Conservation (phyloP, 306 rosid genomes). For the Hippophae gyantsensis region DNA sequence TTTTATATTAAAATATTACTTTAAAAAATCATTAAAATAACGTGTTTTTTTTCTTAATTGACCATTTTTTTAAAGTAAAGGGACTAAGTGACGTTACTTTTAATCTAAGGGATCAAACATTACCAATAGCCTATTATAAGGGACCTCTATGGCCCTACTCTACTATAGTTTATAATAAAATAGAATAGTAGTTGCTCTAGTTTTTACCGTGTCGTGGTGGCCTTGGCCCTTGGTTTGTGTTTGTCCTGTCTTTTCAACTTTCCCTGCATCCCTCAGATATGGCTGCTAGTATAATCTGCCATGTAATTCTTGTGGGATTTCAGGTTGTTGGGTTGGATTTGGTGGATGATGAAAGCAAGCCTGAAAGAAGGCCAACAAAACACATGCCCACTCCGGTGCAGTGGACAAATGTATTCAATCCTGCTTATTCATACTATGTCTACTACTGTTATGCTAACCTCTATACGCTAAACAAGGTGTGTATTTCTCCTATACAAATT, state of each 20-base stretch:
- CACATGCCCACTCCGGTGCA: slow-evolving; percentile 98
- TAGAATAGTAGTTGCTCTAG: neutral
- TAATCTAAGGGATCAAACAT: no score
- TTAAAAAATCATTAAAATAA: no score
- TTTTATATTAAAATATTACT: no score
- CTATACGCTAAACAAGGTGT: slow-evolving; percentile 73
- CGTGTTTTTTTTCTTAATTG: no score
- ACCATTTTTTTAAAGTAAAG: no score
- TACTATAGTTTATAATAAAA: no score
- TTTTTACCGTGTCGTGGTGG: neutral
- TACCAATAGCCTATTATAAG: no score
- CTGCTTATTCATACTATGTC: slow-evolving; percentile 71
- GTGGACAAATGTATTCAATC: slow-evolving; percentile 94
- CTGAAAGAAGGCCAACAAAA: slow-evolving; percentile 93
- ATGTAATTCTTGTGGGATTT: slow-evolving; percentile 12
- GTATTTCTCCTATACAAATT: slow-evolving; percentile 9
- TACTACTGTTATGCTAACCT: slow-evolving; percentile 90
- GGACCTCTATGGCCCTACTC: no score
- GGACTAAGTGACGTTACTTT: no score
- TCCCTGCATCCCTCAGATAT: neutral
- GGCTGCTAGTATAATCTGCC: neutral
- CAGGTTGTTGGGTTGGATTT: slow-evolving; percentile 94
- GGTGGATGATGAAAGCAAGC: slow-evolving; percentile 95
- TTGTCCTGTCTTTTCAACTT: neutral
- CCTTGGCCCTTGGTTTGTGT: neutral